Base-by-base conservation (phyloP, 1,284 basidiomycete species). In the Apiotrichum mycotoxinovorans region DNA sequence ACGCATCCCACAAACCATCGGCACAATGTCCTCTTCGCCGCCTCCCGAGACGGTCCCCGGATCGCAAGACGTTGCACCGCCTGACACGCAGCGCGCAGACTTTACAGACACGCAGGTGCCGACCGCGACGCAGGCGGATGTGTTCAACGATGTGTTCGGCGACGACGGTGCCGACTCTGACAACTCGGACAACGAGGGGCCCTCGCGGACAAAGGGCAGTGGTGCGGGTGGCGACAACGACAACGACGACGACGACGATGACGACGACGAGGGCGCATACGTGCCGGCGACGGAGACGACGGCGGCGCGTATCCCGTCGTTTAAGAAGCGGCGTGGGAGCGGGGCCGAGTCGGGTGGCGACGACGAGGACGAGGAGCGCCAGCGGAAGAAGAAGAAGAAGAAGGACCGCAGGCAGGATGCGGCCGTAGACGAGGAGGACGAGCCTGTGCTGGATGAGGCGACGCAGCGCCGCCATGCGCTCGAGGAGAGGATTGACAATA, bases 101-200 rank as follows among this genome's bases (percentile, higher is more conserved):
- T 22, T 11, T 10, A 20, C 40, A 25, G 43, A 44, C 25, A 44
- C 43, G 23, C 44, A 46, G 44, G 8, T 33, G 12, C 44, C 44
- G 5, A 40, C 45, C 30, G 56, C 42, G 47, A 30, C 38, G 4
- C 48, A 46, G 55, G 50, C 27, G 38, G 33, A 52, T 27, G 44
- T 48, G 46, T 48, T 48, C 46, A 35, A 64, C 53, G 83, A 63
- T 83, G 86, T 74, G 84, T 90, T 66, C 65, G 87, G 62, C 35
- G 65, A 60, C 27, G 61, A 84, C 61, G 85, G 84, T 26, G 87
- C 87, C 66, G 55, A 30, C 34, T 89, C 87, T 1, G 88, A 90
- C 64, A 81, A 89, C 0, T 84, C 83, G 1, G 83, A 83, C 3
- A 85, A 87, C 60, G 86, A 87, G 55, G 86, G 87, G 42, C 33